Conservation (phyloP, 2,329 filamentous ascomycete genomes). For the Thielaviopsis euricoi region DNA sequence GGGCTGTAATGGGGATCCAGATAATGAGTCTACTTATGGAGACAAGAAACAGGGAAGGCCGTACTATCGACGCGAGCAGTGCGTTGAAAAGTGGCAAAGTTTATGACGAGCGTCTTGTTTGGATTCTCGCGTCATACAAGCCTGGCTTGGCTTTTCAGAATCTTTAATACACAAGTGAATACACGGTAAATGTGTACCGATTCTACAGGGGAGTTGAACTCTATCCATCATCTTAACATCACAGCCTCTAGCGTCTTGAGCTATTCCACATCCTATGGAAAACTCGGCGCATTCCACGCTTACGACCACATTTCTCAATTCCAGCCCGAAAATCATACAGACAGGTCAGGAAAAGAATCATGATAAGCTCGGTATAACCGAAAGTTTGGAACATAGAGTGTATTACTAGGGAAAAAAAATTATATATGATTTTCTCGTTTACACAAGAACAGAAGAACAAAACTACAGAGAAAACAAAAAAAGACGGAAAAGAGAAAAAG, state of each 20-base stretch:
- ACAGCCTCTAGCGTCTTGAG: background rate
- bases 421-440: no score
- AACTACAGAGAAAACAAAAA: background rate
- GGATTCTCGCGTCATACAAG: background rate
- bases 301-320: background rate
- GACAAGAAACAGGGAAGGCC: background rate
- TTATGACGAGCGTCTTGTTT: background rate
- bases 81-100: background rate
- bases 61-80: no score
- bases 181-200: no score
- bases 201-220: no score
- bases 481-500: slow-evolving; percentile 3
- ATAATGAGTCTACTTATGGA: background rate
- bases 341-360: background rate
- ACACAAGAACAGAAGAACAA: no score
- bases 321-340: no score
- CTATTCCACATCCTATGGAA: background rate
- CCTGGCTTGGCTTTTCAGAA: background rate
- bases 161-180: no score
- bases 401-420: no score
- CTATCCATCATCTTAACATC: background rate
- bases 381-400: background rate
- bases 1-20: background rate
- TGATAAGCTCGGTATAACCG: background rate
- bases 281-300: background rate